A percentile compares a stretch with the other conserved stretches of the same genome.
Evolutionary conservation across 148 eudicot genomes (phyloP).

Genomic region (Camellia japonica): DNA sequence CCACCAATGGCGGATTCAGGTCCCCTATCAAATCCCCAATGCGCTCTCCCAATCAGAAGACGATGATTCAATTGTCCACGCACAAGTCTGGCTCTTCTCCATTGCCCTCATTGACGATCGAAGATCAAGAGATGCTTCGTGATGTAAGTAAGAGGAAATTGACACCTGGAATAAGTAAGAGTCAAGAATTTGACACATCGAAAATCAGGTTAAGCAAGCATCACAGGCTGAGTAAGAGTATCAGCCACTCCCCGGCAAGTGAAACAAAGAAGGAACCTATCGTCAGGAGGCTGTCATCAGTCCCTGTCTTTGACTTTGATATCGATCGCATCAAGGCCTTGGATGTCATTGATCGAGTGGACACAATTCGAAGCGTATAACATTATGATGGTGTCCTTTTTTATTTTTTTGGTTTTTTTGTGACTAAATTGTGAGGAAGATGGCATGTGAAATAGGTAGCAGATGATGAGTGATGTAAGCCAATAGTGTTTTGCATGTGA

Average conservation of each 20-base stretch:
- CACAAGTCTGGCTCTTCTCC: slow-evolving; percentile 56
- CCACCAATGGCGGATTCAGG: slow-evolving; percentile 29
- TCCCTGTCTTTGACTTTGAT: slow-evolving; percentile 75
- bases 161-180: slow-evolving; percentile 94
- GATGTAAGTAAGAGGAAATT: slow-evolving; percentile 82
- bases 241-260: slow-evolving; percentile 72
- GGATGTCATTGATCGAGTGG: slow-evolving; percentile 95
- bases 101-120: slow-evolving; percentile 61
- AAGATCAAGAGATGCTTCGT: slow-evolving; percentile 85
- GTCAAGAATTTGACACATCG: slow-evolving; percentile 83
- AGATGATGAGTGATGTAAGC: not conserved
- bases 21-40: slow-evolving; percentile 90
- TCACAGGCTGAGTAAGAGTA: slow-evolving; percentile 79
- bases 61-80: slow-evolving; percentile 48
- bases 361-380: slow-evolving; percentile 41
- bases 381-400: not conserved
- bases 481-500: slow-evolving; percentile 6
- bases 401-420: not conserved
- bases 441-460: slow-evolving; percentile 6
- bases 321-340: slow-evolving; percentile 76
- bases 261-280: slow-evolving; percentile 60
- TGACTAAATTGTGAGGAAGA: slow-evolving; percentile 4
- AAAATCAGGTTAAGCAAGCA: slow-evolving; percentile 59
- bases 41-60: slow-evolving; percentile 72
- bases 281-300: slow-evolving; percentile 64